Evolutionary conservation across 129 eudicot genomes (phyloP).

Genomic region (Chrysanthemum makinoi): DNA sequence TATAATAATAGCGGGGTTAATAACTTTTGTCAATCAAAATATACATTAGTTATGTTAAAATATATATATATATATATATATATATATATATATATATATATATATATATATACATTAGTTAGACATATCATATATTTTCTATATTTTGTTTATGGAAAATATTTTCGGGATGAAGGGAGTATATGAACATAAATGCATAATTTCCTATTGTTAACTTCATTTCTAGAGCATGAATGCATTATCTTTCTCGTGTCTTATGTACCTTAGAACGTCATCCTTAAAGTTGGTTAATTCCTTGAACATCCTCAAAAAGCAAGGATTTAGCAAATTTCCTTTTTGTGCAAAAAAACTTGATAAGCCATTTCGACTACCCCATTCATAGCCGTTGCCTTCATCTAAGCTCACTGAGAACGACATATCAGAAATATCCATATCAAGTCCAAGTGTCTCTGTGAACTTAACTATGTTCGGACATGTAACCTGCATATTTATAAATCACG

Average conservation of each 20-base stretch:
- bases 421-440: slow-evolving; percentile 86
- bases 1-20: no score
- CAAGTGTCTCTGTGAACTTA: slow-evolving; percentile 87
- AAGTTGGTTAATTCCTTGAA: slow-evolving; percentile 72
- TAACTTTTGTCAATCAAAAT: no score
- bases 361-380: slow-evolving; percentile 95
- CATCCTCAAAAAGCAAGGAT: slow-evolving; percentile 91
- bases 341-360: slow-evolving; percentile 77
- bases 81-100: no score
- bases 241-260: background rate
- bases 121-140: no score
- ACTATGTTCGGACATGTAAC: slow-evolving; percentile 95
- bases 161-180: no score
- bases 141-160: no score
- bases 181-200: no score
- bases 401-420: slow-evolving; percentile 98
- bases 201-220: no score
- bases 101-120: no score
- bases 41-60: no score
- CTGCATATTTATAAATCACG: slow-evolving; percentile 31
- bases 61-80: no score
- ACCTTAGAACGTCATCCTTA: slow-evolving; percentile 71
- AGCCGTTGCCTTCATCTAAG: slow-evolving; percentile 74
- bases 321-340: slow-evolving; percentile 64
- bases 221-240: no score